phyloP scores from a whole-genome alignment of 176 grass and related monocot species.

The Oryza glaberrima region DNA sequence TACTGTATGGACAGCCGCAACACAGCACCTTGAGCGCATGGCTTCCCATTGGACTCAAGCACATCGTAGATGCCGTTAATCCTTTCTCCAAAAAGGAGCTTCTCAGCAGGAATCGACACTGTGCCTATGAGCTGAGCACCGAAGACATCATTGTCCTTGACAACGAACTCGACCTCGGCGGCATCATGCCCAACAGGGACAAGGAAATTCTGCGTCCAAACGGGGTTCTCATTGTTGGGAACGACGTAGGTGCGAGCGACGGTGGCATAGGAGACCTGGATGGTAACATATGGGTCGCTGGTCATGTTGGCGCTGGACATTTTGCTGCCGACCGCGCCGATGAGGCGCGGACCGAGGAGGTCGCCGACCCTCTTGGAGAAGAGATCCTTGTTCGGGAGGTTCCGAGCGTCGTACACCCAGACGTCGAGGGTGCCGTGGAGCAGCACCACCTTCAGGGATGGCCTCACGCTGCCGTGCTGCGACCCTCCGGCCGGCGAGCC shows the following conservation, averaged over 20 bases:
- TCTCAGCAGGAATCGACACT: slow-evolving; percentile 57
- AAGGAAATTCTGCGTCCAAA: slow-evolving; percentile 77
- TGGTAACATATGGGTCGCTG: slow-evolving; percentile 82
- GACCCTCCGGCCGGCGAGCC: slow-evolving; percentile 20
- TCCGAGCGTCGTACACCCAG: slow-evolving; percentile 62
- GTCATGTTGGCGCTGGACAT: slow-evolving; percentile 52
- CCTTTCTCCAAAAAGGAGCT: slow-evolving; percentile 51
- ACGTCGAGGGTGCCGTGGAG: slow-evolving; percentile 86
- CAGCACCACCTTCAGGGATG: slow-evolving; percentile 78
- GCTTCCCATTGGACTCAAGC: slow-evolving; percentile 68
- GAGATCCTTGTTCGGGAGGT: slow-evolving; percentile 84
- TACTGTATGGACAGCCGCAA: slow-evolving; percentile 72
- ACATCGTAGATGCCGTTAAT: slow-evolving; percentile 61
- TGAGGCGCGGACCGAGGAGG: slow-evolving; percentile 50
- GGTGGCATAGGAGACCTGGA: slow-evolving; percentile 54
- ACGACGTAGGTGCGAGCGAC: slow-evolving; percentile 75
- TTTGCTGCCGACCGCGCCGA: slow-evolving; percentile 47
- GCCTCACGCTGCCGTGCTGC: slow-evolving; percentile 40
- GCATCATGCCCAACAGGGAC: slow-evolving; percentile 76
- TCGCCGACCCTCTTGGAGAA: slow-evolving; percentile 74
- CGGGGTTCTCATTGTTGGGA: slow-evolving; percentile 76
- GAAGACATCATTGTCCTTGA: slow-evolving; percentile 81
- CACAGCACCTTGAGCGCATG: slow-evolving; percentile 51
- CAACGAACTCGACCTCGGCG: slow-evolving; percentile 66
- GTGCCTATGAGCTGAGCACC: slow-evolving; percentile 73